Conservation (phyloP, 352 stramenopile genomes). For the Phytophthora capsici region DNA sequence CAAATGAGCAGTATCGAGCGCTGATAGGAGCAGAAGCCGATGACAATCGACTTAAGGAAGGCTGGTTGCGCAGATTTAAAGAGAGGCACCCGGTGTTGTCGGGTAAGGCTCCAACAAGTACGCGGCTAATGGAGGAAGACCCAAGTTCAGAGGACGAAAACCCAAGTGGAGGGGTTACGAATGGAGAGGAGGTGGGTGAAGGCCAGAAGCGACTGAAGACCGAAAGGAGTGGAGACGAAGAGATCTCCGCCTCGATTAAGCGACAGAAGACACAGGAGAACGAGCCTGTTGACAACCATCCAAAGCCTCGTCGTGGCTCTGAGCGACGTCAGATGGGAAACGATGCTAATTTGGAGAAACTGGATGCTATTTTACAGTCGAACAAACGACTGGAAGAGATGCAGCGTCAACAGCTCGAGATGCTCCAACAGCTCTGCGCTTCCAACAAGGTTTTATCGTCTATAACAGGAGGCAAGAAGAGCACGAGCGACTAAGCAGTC, state of each 20-base stretch:
- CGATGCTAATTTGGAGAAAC: constrained; percentile 8
- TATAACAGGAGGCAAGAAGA: background rate
- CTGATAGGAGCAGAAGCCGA: constrained; percentile 2
- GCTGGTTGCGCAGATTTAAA: constrained; percentile 34
- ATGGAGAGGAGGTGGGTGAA: background rate
- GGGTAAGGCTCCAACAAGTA: constrained; percentile 8
- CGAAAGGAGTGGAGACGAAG: background rate
- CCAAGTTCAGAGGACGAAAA: constrained; percentile 1
- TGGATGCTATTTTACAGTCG: constrained; percentile 19
- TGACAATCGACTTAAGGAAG: constrained; percentile 23
- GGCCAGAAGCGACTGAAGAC: background rate
- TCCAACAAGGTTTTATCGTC: constrained; percentile 8
- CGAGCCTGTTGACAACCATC: background rate
- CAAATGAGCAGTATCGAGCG: constrained; percentile 22
- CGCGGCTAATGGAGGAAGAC: background rate
- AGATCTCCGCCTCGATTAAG: background rate
- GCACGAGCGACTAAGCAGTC: background rate
- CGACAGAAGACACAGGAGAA: constrained; percentile 9
- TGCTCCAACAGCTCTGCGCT: constrained; percentile 23
- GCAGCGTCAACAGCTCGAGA: constrained; percentile 31
- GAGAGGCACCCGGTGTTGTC: constrained; percentile 29
- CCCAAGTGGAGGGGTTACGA: background rate
- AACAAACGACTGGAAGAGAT: constrained; percentile 27
- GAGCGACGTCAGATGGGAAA: constrained; percentile 12
- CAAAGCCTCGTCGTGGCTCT: background rate